Conservation (phyloP, 2,329 filamentous ascomycete genomes). For the Aspergillus costaricaensis region DNA sequence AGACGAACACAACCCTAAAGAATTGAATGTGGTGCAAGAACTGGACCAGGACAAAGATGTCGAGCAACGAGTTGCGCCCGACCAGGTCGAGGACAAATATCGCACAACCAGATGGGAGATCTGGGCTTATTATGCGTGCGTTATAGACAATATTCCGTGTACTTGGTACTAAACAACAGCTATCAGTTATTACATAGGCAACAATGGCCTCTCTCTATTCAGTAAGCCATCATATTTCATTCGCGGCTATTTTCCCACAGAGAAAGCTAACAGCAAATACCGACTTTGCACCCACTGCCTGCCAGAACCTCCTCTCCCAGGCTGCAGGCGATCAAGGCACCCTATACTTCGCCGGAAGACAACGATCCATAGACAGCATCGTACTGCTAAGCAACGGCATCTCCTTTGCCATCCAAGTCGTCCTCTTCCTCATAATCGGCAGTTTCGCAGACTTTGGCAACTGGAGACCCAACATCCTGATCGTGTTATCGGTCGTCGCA, state of each 20-base stretch:
- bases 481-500: constrained; percentile 62
- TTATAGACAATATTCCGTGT: constrained; percentile 16
- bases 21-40: neutral
- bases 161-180: constrained; percentile 24
- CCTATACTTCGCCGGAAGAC: constrained; percentile 57
- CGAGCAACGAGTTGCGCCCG: constrained; percentile 51
- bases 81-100: constrained; percentile 57
- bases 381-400: constrained; percentile 68
- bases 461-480: constrained; percentile 64
- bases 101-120: constrained; percentile 57
- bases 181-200: constrained; percentile 63
- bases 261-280: constrained; percentile 2
- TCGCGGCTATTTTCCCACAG: neutral
- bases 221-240: constrained; percentile 35
- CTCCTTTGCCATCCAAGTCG: constrained; percentile 66
- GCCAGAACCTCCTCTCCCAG: constrained; percentile 65
- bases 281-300: constrained; percentile 64
- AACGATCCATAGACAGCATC: constrained; percentile 65
- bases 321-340: constrained; percentile 58
- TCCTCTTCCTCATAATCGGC: constrained; percentile 51
- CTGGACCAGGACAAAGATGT: constrained; percentile 7
- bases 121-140: constrained; percentile 58
- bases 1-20: neutral
- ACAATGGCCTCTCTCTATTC: constrained; percentile 65
- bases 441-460: constrained; percentile 64